Evolutionary conservation across 1,284 basidiomycete species (phyloP).

Genomic region (Sanghuangporus sanghuang): DNA sequence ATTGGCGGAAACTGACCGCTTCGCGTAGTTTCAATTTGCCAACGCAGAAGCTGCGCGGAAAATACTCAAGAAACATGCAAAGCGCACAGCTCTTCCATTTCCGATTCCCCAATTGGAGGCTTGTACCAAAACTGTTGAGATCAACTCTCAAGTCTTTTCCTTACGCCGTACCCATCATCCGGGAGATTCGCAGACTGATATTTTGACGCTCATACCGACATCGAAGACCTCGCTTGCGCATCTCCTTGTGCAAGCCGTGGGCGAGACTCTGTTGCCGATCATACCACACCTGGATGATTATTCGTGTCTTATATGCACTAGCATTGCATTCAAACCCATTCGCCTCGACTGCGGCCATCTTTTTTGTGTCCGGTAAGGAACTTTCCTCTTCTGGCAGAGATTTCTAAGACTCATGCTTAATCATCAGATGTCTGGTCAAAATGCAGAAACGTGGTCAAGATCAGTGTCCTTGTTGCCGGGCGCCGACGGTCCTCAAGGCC

Average conservation of each 20-base stretch:
- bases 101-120: slow-evolving; percentile 24
- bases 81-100: slow-evolving; percentile 69
- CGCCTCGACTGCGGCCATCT: slow-evolving; percentile 81
- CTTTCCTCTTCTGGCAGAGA: background rate
- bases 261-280: slow-evolving; percentile 79
- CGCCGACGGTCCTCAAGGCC: slow-evolving; percentile 70
- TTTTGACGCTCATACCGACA: slow-evolving; percentile 22
- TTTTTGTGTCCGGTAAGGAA: slow-evolving; percentile 75
- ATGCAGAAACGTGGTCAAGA: slow-evolving; percentile 83
- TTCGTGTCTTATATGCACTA: slow-evolving; percentile 72
- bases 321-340: slow-evolving; percentile 86
- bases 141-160: background rate
- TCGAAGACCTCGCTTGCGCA: slow-evolving; percentile 59
- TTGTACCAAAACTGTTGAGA: slow-evolving; percentile 12
- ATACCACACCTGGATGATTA: slow-evolving; percentile 83
- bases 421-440: slow-evolving; percentile 77
- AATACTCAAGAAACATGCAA: slow-evolving; percentile 93
- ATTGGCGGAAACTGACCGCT: background rate
- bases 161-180: background rate
- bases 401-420: background rate
- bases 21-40: slow-evolving; percentile 66
- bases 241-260: slow-evolving; percentile 80
- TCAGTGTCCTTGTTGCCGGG: slow-evolving; percentile 85
- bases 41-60: slow-evolving; percentile 88
- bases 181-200: slow-evolving; percentile 1